Conservation (phyloP, 139 green algal genomes). For the Pseudopediastrum boryanum region DNA sequence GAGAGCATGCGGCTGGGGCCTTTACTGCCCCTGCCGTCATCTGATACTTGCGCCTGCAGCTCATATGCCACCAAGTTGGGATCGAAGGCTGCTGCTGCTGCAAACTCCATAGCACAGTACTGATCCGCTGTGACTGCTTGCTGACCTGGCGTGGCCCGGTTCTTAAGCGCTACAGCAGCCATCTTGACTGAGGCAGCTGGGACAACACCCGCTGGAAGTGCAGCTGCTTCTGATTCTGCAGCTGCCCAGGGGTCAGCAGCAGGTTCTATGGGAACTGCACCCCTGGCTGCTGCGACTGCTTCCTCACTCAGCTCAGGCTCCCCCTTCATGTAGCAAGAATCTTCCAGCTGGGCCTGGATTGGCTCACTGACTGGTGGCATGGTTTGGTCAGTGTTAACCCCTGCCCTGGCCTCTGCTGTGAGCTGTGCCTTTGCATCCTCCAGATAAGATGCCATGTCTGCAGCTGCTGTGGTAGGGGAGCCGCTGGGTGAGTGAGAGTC, state of each 20-base stretch:
- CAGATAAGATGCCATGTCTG: too few species aligned
- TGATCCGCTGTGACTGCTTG: not conserved
- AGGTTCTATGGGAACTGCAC: not conserved
- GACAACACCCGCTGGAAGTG: too few species aligned
- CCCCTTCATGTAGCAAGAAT: not conserved
- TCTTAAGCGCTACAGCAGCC: slow-evolving; percentile 5
- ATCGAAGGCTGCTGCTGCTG: not conserved
- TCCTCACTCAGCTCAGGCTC: not conserved
- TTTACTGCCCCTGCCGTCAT: not conserved
- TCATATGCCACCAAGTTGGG: not conserved
- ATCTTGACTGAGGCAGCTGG: not conserved
- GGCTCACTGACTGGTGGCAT: not conserved
- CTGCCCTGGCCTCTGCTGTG: not conserved
- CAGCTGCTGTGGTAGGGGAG: too few species aligned
- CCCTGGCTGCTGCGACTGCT: slow-evolving; percentile 8
- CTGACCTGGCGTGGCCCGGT: not conserved
- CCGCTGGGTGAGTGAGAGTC: too few species aligned
- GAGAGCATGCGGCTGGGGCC: slow-evolving; percentile 16
- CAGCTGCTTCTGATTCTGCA: not conserved
- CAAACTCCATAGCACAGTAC: not conserved
- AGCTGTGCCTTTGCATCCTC: not conserved
- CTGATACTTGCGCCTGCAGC: not conserved
- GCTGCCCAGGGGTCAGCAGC: not conserved
- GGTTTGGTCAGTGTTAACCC: too few species aligned
- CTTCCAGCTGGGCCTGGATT: not conserved